Evolutionary conservation across 768 basidiomycete species (phyloP), one percentile per base, ranked within the genome.

Genomic region (Daedalea quercina): DNA sequence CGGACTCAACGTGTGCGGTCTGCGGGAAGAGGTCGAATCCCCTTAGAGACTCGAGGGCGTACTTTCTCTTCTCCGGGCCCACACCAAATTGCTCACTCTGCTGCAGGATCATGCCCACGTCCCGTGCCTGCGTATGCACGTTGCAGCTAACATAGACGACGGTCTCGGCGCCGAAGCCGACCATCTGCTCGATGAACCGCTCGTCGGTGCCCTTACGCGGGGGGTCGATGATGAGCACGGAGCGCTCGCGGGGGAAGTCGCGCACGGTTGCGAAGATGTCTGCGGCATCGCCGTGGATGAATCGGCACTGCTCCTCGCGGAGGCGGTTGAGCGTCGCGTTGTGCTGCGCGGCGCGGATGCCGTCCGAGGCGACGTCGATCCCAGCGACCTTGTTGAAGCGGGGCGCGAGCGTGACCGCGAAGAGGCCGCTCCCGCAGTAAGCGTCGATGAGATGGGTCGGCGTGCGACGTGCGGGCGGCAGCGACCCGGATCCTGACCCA

Each of bases 1-100:
- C 65, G 9, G 63, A 63, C 70, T 97, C 93, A 9, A 95, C 91
- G 74, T 97, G 94, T 12, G 90, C 87, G 23, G 93, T 95, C 75
- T 97, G 94, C 8, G 95, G 92, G 73, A 98, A 99, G 51, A 99
- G 65, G 73, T 98, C 95, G 59, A 96, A 91, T 33, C 93, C 94
- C 55, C 88, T 69, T 61, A 96, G 59, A 60, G 84, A 90, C 70
- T 94, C 89, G 62, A 99, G 60, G 56, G 79, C 74, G 69, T 96
- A 99, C 60, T 70, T 73, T 60, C 67, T 71, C 35, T 69, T 69
- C 6, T 31, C 28, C 28, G 28, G 37, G 3, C 53, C 60, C 28
- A 31, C 28, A 64, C 66, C 53, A 59, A 57, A 57, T 34, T 56
- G 71, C 40, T 57, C 72, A 44, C 67, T 70, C 64, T 79, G 69